Evolutionary conservation across 495 filamentous ascomycete species (phyloP), one percentile per base, ranked within the genome.

Genomic region (Antarctomyces pellizariae): DNA sequence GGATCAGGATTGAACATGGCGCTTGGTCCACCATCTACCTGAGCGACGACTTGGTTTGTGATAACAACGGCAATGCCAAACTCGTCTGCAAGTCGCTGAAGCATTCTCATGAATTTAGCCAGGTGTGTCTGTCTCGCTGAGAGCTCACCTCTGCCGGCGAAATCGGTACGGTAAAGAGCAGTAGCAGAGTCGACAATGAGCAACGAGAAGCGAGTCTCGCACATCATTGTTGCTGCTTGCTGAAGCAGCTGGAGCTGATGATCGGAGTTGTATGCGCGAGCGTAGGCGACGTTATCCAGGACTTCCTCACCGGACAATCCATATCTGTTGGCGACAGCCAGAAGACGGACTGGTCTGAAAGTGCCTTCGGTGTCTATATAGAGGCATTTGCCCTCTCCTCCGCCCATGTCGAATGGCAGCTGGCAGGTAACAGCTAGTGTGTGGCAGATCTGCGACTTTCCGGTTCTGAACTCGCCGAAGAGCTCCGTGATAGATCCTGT

Each of bases 341-440:
- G 64, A 2, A 86, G 54, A 13, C 86, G 75, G 13, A 97, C 80
- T 0, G 86, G 86, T 28, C 84, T 67, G 43, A 97, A 97, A 4
- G 86, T 97, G 28, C 89, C 86, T 48, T 97, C 86, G 0, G 86
- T 95, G 39, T 97, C 86, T 38, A 97, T 95, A 45, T 95, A 97
- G n/a, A 95, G 58, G 44, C 89, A 95, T 45, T 97, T 97, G 8
- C 86, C 86, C 50, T 97, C 86, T 5, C 89, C 86, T 21, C 86
- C 86, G 28, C 86, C 86, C 89, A 95, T 93, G 42, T 97, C 86
- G 42, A 95, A 95, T 2, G 86, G 86, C 18, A 97, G 44, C 42
- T 97, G 86, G 35, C 86, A 97, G 14, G 89, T 97, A 7, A 97
- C 86, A 1, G 89, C 86, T n/a, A 95, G 65, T 0, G 86, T 97